phyloP scores from a whole-genome alignment of 306 rosid genomes.

The Rubus idaeus region DNA sequence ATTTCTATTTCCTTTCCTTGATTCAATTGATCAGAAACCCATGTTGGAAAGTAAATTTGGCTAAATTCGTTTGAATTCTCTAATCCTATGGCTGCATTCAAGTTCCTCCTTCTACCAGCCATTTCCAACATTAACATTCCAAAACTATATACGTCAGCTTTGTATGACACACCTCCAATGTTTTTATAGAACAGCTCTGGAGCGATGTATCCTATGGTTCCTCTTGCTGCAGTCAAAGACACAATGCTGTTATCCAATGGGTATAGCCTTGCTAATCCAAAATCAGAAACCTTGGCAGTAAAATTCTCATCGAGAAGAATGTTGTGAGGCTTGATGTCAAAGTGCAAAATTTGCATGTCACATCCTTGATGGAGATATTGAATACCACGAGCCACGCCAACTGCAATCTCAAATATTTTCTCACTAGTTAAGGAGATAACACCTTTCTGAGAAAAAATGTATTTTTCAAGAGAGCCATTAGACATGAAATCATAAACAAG shows the following conservation, averaged over 20 bases:
- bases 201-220: no score
- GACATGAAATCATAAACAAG: neutral
- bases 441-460: neutral
- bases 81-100: neutral
- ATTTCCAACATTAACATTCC: no score
- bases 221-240: no score
- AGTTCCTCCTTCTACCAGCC: no score
- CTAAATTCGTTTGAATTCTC: neutral
- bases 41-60: neutral
- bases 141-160: no score
- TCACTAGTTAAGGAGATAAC: neutral
- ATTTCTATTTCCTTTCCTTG: neutral
- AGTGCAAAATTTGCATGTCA: slow-evolving; percentile 12
- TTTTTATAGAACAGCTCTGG: no score
- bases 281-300: neutral
- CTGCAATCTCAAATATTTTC: neutral
- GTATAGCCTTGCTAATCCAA: slow-evolving; percentile 5
- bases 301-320: slow-evolving; percentile 7
- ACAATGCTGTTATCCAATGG: neutral
- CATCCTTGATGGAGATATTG: slow-evolving; percentile 10
- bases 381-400: slow-evolving; percentile 4
- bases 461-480: neutral
- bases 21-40: neutral
- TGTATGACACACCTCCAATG: no score
- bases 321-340: slow-evolving; percentile 18